Evolutionary conservation across 23 red algal genomes (phyloP).

Genomic region (Gracilaria domingensis): DNA sequence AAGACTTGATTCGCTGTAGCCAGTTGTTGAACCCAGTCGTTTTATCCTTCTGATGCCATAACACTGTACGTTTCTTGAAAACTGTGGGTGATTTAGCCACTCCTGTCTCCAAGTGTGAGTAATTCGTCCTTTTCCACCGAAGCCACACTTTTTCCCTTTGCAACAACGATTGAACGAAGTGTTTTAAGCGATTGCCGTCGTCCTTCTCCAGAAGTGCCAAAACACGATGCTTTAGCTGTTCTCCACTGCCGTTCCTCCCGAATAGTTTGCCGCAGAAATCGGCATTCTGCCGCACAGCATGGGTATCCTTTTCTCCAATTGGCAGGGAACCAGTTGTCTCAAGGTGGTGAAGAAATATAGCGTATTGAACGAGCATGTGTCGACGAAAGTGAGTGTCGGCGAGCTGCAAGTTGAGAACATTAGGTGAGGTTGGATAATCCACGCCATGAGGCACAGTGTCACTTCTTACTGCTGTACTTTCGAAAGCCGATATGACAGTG

Average conservation of each 20-base stretch:
- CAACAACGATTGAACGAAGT: slow-evolving; percentile 29
- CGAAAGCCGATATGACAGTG: slow-evolving; percentile 38
- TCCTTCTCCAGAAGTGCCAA: slow-evolving; percentile 27
- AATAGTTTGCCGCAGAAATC: slow-evolving; percentile 53
- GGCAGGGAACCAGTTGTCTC: not conserved
- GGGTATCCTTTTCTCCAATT: slow-evolving; percentile 11
- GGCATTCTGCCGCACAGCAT: not conserved
- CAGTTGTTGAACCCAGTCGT: slow-evolving; percentile 2
- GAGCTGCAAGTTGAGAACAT: slow-evolving; percentile 25
- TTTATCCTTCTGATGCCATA: slow-evolving; percentile 32
- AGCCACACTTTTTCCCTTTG: slow-evolving; percentile 59
- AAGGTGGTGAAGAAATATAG: slow-evolving; percentile 48
- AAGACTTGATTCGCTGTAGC: slow-evolving; percentile 3
- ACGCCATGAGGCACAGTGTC: slow-evolving; percentile 3
- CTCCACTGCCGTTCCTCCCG: slow-evolving; percentile 18
- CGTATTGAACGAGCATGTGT: slow-evolving; percentile 58
- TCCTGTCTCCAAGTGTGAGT: slow-evolving; percentile 26
- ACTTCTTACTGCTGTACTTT: slow-evolving; percentile 21
- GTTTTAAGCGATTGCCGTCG: slow-evolving; percentile 14
- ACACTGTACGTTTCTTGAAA: slow-evolving; percentile 52
- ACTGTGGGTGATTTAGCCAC: slow-evolving; percentile 13
- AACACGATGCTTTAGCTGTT: slow-evolving; percentile 13
- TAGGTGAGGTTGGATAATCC: slow-evolving; percentile 39
- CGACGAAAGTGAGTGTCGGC: slow-evolving; percentile 40
- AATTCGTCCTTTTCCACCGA: slow-evolving; percentile 49